Conservation (phyloP, 73 alveolate species). For the Paramecium sexaurelia region DNA sequence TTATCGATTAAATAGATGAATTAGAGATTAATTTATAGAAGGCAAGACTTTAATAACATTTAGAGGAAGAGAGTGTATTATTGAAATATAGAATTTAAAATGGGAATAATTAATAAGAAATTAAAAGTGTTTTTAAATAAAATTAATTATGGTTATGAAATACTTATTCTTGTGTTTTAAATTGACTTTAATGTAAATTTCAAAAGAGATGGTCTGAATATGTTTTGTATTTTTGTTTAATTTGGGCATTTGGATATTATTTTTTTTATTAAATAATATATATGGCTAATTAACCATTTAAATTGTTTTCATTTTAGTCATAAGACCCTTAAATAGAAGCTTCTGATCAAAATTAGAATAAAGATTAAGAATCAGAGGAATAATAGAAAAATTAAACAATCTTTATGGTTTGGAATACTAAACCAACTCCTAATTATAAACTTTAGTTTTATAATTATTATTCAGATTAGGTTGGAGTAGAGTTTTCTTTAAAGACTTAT, state of each 20-base stretch:
- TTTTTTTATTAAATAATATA: not conserved
- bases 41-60: no score
- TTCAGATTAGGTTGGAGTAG: not conserved
- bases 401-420: not conserved
- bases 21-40: no score
- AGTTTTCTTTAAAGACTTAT: not conserved
- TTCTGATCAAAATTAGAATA: not conserved
- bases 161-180: no score
- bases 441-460: constrained; percentile 15
- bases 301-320: not conserved
- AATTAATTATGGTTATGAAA: no score
- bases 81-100: no score
- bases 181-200: no score
- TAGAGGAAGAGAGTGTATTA: no score
- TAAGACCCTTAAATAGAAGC: not conserved
- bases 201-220: no score
- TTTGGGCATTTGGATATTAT: not conserved
- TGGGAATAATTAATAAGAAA: no score
- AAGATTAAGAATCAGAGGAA: not conserved
- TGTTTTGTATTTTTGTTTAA: no score
- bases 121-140: no score
- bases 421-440: constrained; percentile 7
- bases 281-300: not conserved
- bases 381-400: not conserved
- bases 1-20: no score